Evolutionary conservation across 2,329 filamentous ascomycete genomes (phyloP).

Genomic region (Seiridium unicorne): DNA sequence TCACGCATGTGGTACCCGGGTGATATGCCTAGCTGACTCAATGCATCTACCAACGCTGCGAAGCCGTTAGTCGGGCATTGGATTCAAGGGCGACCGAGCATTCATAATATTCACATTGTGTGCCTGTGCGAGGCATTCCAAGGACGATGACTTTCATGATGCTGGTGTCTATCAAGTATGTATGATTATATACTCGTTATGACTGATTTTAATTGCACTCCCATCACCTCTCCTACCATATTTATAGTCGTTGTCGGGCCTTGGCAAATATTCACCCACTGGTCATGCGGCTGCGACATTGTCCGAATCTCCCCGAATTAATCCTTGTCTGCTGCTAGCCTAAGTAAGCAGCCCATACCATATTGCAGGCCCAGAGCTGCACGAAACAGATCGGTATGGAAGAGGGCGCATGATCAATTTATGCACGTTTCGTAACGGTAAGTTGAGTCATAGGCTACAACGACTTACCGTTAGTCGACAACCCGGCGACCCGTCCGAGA

Average conservation of each 20-base stretch:
- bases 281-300: neutral
- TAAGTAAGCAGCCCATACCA: too few species aligned
- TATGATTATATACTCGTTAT: too few species aligned
- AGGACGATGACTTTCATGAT: conserved; percentile 32
- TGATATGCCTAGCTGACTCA: conserved; percentile 24
- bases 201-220: too few species aligned
- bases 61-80: neutral
- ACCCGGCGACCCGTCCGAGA: too few species aligned
- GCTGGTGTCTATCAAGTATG: too few species aligned
- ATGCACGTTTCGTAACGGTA: too few species aligned
- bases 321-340: neutral
- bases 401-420: too few species aligned
- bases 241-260: neutral
- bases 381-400: too few species aligned
- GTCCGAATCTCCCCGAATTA: neutral
- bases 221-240: too few species aligned
- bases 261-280: neutral
- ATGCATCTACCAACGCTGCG: conserved; percentile 27
- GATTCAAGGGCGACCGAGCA: neutral
- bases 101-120: conserved; percentile 23
- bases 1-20: conserved; percentile 34
- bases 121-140: conserved; percentile 30
- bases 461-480: too few species aligned
- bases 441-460: too few species aligned
- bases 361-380: too few species aligned